A percentile compares a stretch with the other conserved stretches of the same genome.
These are phyloP conservation scores for Cnidoscolus chayamansa DNA, from an alignment of 441 rosid genomes.

Conservation along the genomic window DNA sequence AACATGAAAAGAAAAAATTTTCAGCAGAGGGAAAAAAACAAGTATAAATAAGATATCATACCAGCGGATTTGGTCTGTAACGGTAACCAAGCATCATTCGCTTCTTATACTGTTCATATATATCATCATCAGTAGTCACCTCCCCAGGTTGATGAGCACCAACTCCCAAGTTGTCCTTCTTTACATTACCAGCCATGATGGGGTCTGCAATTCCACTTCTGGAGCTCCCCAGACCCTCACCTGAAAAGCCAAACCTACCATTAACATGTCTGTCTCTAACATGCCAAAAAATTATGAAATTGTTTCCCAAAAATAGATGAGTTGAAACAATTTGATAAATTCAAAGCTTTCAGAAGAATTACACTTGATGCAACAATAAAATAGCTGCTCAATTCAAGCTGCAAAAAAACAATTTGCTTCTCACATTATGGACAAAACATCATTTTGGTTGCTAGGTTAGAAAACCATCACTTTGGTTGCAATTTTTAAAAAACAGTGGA, in stretches of 20 bases:
- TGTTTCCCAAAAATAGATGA: neutral
- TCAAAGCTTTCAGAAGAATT: neutral
- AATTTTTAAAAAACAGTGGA: no score
- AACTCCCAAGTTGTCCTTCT: conserved; percentile 82
- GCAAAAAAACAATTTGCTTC: neutral
- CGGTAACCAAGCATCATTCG: conserved; percentile 99
- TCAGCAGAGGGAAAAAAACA: neutral
- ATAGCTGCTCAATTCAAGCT: neutral
- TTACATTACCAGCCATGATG: conserved; percentile 75
- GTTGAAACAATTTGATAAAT: neutral
- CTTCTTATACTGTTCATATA: conserved; percentile 97
- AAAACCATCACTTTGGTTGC: no score
- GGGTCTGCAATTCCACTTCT: conserved; percentile 88
- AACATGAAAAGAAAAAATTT: neutral
- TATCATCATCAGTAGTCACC: conserved; percentile 85
- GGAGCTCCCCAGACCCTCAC: conserved; percentile 96
- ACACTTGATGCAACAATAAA: neutral
- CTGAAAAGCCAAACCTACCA: conserved; percentile 44
- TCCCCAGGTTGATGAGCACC: conserved; percentile 93
- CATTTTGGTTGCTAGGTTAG: no score
- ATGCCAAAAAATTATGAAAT: neutral
- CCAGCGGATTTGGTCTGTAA: conserved; percentile 93
- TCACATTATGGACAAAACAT: no score
- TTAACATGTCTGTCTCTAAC: conserved; percentile 8
- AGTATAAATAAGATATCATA: conserved; percentile 19